Percentiles rank a stretch among this genome's conserved stretches.
These are phyloP conservation scores for Pisolithus thermaeus DNA, from an alignment of 1,284 basidiomycete species.

Conservation along the genomic window DNA sequence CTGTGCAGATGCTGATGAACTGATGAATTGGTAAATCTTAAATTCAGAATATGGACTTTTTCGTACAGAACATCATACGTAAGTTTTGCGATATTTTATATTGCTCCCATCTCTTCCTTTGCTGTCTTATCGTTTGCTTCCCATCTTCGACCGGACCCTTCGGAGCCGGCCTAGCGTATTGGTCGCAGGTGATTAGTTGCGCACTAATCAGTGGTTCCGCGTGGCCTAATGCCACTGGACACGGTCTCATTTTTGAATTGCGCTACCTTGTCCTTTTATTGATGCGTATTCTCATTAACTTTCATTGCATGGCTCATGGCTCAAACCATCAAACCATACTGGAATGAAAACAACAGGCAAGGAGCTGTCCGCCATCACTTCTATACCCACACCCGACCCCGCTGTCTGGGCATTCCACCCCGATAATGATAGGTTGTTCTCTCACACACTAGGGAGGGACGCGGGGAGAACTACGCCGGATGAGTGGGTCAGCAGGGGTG, in stretches of 20 bases:
- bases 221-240: too few relatives aligned
- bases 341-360: conserved; percentile 31
- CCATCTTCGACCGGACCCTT: neutral
- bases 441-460: conserved; percentile 13
- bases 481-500: conserved; percentile 51
- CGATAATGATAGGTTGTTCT: conserved; percentile 54
- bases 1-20: neutral
- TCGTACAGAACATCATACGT: conserved; percentile 61
- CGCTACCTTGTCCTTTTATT: neutral
- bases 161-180: neutral
- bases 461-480: conserved; percentile 42
- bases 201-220: too few relatives aligned
- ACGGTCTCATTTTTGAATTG: neutral
- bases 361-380: conserved; percentile 53
- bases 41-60: conserved; percentile 55
- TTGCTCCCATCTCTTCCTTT: neutral
- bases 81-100: conserved; percentile 14
- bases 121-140: neutral
- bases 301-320: too few relatives aligned
- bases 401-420: conserved; percentile 52
- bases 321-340: neutral
- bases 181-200: too few relatives aligned
- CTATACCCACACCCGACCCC: conserved; percentile 51
- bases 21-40: conserved; percentile 3
- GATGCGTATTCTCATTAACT: neutral